phyloP scores from a whole-genome alignment of 352 stramenopile genomes.

The Globisporangium nodosum region DNA sequence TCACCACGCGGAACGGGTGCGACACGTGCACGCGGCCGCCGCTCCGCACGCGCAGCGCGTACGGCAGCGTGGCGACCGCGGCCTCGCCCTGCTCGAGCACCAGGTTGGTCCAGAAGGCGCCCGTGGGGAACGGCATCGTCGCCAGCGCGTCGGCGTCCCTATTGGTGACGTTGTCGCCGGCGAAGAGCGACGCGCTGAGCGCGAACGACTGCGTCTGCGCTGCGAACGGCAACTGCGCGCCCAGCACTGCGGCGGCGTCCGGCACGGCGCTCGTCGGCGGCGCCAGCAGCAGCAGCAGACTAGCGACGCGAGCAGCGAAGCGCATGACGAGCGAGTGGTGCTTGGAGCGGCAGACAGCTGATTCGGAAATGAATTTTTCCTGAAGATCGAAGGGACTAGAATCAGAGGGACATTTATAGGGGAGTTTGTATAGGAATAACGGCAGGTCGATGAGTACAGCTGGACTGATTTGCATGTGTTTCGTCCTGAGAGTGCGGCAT shows the following conservation, averaged over 20 bases:
- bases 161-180: not conserved
- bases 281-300: slow-evolving; percentile 4
- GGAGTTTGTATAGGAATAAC: no score
- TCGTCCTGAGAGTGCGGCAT: no score
- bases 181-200: slow-evolving; percentile 41
- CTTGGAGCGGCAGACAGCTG: no score
- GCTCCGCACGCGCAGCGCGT: slow-evolving; percentile 43
- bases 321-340: no score
- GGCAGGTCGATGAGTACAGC: no score
- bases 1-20: slow-evolving; percentile 78
- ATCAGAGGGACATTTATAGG: no score
- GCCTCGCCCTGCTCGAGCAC: slow-evolving; percentile 59
- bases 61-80: slow-evolving; percentile 61
- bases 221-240: slow-evolving; percentile 39
- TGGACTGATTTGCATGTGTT: no score
- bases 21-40: slow-evolving; percentile 57
- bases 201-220: slow-evolving; percentile 43
- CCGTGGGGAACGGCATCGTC: slow-evolving; percentile 58
- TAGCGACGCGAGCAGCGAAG: slow-evolving; percentile 1
- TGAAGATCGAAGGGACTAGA: no score
- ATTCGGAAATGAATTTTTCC: no score
- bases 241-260: slow-evolving; percentile 4
- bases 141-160: slow-evolving; percentile 17
- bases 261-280: slow-evolving; percentile 10
- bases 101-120: slow-evolving; percentile 80